These are phyloP conservation scores for Lenwebbia sp. DNA, from an alignment of 345 rosid species.

Conservation along the genomic window DNA sequence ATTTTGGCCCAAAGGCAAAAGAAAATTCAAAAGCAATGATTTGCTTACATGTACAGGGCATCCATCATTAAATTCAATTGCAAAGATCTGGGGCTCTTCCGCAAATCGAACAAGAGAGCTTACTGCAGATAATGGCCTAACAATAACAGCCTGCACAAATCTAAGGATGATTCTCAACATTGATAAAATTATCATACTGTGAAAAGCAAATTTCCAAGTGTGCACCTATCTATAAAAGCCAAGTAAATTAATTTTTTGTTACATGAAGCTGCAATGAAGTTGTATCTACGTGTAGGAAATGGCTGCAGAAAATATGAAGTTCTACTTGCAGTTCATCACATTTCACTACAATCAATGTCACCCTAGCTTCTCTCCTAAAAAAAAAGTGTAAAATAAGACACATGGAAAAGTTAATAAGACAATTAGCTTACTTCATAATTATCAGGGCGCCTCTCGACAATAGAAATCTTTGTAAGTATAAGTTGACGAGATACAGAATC, in stretches of 20 bases:
- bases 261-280: no score
- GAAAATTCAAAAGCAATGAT: not conserved
- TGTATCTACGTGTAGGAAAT: no score
- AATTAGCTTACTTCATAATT: conserved; percentile 97
- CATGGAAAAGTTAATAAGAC: conserved; percentile 6
- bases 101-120: conserved; percentile 90
- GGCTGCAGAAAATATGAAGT: not conserved
- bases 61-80: conserved; percentile 89
- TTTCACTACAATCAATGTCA: not conserved
- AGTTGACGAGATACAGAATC: conserved; percentile 87
- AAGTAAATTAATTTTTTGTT: no score
- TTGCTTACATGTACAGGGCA: conserved; percentile 89
- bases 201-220: not conserved
- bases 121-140: conserved; percentile 85
- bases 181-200: not conserved
- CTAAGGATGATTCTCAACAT: conserved; percentile 75
- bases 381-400: not conserved
- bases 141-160: conserved; percentile 95
- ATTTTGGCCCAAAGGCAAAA: conserved; percentile 1
- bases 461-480: conserved; percentile 80
- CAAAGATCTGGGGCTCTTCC: conserved; percentile 99
- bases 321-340: not conserved
- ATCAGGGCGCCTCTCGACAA: conserved; percentile 91
- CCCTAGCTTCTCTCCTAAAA: not conserved
- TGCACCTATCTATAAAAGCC: not conserved